Conservation (phyloP, 2,329 filamentous ascomycete genomes). For the Xenoacremonium recifei region DNA sequence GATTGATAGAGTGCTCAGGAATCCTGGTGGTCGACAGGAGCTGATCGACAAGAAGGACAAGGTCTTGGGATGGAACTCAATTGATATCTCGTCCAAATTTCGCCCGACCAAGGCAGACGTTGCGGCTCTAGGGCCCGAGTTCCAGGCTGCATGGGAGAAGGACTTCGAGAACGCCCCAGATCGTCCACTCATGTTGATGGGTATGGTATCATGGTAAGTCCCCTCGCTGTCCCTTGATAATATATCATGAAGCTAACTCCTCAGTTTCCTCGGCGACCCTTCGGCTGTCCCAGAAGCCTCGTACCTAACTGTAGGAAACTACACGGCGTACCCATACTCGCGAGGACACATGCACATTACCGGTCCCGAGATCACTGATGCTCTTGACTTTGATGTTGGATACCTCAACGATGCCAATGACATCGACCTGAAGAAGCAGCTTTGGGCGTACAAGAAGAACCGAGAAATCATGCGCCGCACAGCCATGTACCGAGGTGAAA, state of each 20-base stretch:
- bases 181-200: constrained; percentile 48
- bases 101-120: constrained; percentile 54
- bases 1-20: constrained; percentile 51
- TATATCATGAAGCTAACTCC: constrained; percentile 4
- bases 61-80: constrained; percentile 55
- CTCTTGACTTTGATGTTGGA: constrained; percentile 56
- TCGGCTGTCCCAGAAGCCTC: constrained; percentile 37
- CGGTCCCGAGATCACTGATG: constrained; percentile 37
- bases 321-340: constrained; percentile 46
- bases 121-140: constrained; percentile 49
- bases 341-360: constrained; percentile 62
- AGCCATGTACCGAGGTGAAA: constrained; percentile 49
- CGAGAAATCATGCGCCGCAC: constrained; percentile 61
- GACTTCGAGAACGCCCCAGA: constrained; percentile 46
- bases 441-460: constrained; percentile 66
- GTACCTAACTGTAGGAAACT: constrained; percentile 52
- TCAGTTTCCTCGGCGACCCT: constrained; percentile 41
- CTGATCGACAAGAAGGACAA: constrained; percentile 47
- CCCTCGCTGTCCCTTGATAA: background rate
- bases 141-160: constrained; percentile 52
- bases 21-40: constrained; percentile 43
- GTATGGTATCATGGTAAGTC: constrained; percentile 24
- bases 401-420: constrained; percentile 56
- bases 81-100: constrained; percentile 56
- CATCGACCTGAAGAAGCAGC: constrained; percentile 58